These are phyloP conservation scores for Salix arbutifolia DNA, from an alignment of 345 rosid genomes.

Conservation along the genomic window DNA sequence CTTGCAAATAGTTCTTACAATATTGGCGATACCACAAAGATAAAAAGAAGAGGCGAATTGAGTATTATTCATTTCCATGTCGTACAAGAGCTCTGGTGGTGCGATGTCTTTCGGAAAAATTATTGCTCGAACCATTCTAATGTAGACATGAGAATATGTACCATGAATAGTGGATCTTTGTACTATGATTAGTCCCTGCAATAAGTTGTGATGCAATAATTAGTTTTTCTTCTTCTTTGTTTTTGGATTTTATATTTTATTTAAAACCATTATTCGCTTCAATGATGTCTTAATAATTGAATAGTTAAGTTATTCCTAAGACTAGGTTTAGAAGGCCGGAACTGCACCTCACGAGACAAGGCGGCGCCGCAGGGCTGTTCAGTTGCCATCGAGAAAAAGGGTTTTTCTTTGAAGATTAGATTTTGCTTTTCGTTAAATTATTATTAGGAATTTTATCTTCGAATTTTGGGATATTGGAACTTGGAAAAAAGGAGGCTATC, in stretches of 20 bases:
- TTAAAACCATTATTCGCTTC: too few species aligned
- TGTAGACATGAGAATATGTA: too few species aligned
- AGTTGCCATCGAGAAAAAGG: conserved; percentile 5
- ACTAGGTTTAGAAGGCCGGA: not conserved
- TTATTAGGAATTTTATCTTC: conserved; percentile 10
- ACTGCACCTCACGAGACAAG: conserved; percentile 10
- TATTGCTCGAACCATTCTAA: too few species aligned
- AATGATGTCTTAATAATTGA: too few species aligned
- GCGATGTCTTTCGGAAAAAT: too few species aligned
- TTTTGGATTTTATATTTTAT: too few species aligned
- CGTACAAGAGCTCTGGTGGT: too few species aligned
- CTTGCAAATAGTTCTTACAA: conserved; percentile 10
- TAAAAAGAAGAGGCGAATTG: not conserved
- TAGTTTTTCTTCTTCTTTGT: too few species aligned
- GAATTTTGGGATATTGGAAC: conserved; percentile 20
- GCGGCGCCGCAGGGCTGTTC: conserved; percentile 17
- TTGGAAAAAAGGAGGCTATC: conserved; percentile 14
- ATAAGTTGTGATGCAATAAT: too few species aligned
- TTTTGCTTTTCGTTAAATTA: not conserved
- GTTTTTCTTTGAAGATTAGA: not conserved
- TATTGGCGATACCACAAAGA: not conserved
- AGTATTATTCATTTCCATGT: not conserved
- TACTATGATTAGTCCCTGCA: too few species aligned
- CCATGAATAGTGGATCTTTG: too few species aligned
- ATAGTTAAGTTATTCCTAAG: too few species aligned